phyloP scores from a whole-genome alignment of 2,329 filamentous ascomycete species.

The Lizonia empirigonia region DNA sequence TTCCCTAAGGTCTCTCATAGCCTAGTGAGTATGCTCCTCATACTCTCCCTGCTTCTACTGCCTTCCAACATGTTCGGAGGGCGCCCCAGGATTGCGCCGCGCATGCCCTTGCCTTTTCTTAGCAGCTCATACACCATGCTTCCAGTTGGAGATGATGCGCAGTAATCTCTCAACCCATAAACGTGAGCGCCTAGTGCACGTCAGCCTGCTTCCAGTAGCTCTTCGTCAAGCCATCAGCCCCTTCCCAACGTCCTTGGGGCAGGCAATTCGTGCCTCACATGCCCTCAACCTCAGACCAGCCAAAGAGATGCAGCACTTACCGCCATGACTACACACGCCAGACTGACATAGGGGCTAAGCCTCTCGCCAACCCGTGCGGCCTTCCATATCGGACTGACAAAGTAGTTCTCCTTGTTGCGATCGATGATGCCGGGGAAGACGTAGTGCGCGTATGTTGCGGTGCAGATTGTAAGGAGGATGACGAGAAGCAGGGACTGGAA shows the following conservation, averaged over 20 bases:
- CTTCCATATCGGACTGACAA: constrained; percentile 94
- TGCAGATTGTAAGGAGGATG: constrained; percentile 93
- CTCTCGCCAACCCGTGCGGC: constrained; percentile 90
- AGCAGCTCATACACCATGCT: constrained; percentile 2
- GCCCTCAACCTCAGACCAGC: neutral
- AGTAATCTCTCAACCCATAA: constrained; percentile 28
- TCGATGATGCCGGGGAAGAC: constrained; percentile 90
- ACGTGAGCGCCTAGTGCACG: constrained; percentile 33
- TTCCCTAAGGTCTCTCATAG: neutral
- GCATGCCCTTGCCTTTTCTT: constrained; percentile 10
- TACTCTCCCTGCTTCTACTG: neutral
- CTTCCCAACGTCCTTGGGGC: neutral
- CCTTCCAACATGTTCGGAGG: neutral
- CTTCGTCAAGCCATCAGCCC: neutral
- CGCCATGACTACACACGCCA: constrained; percentile 93
- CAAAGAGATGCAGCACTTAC: constrained; percentile 54
- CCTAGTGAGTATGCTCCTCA: neutral
- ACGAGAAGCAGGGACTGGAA: constrained; percentile 96
- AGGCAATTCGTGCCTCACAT: neutral
- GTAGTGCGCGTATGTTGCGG: constrained; percentile 89
- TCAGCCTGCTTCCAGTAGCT: constrained; percentile 1
- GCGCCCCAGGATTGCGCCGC: neutral
- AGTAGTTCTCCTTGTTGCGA: constrained; percentile 81
- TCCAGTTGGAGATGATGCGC: neutral
- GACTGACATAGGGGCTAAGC: constrained; percentile 90